These are phyloP conservation scores for Zea mays DNA, from an alignment of 176 grass and related monocot species.

Conservation along the genomic window Zm-B73-REFERENCE-NAM-5.0 NC_050100.1:164677001-164677500, in stretches of 20 bases:
- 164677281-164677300: constrained; percentile 13
- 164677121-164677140: constrained; percentile 38
- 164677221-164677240: constrained; percentile 73
- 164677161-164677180: constrained; percentile 97
- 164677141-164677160: constrained; percentile 89
- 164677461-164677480: constrained; percentile 12
- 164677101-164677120: neutral
- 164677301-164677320: neutral
- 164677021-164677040: neutral
- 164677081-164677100: neutral
- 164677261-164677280: constrained; percentile 57
- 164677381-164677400: constrained; percentile 84
- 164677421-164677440: constrained; percentile 73
- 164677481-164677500: neutral
- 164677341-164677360: constrained; percentile 55
- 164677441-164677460: constrained; percentile 55
- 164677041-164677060: neutral
- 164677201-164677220: constrained; percentile 84
- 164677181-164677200: constrained; percentile 94
- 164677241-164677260: constrained; percentile 59
- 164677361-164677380: constrained; percentile 94
- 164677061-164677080: neutral
- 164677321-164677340: neutral
- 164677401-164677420: constrained; percentile 87
- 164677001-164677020: constrained; percentile 2